Base-by-base conservation (phyloP, 495 filamentous ascomycete species). In the Xylaria curta region DNA sequence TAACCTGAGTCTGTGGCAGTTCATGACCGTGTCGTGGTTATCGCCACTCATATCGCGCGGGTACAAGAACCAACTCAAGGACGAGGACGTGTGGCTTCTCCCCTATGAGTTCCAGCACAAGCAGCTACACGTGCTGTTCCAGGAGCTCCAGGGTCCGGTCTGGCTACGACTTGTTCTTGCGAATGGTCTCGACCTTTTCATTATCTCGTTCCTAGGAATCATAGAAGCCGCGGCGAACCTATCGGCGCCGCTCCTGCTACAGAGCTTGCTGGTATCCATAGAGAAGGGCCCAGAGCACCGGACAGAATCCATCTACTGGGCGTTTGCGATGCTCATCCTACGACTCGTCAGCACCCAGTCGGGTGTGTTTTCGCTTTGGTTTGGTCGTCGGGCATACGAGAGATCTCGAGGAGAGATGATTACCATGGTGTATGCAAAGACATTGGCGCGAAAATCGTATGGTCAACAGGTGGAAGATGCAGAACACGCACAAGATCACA, bases 401-500 rank as follows among this genome's bases (percentile, higher is more conserved):
- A 84, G 93, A 62, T 92, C 91, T 6, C 83, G 93, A 54, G 93
- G 93, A 10, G 93, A 95, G 77, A 90, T 95, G 89, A 91, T 97
- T 62, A 95, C 93, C 67, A 94, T 94, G 88, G 84, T 96, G 33
- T 94, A 94, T 69, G 93, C 94, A 76, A 97, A 97, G 81, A 93
- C 92, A 0, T 80, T 96, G 10, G 87, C 89, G 6, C 83, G 93
- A 42, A 95, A 95, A 80, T 87, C 93, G 0, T 86, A 92, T 67
- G 77, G 77, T 21, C 76, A 76, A 42, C 76, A 62, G 33, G 72
- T 68, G 54, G 73, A 76, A 28, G 31, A 76, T 46, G 67, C 26
- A 13, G 70, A 75, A 21, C 13, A 72, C 64, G 38, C 59, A 13
- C 51, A 73, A 72, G 73, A 44, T n/a, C 12, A 60, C 17, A 9